Base-by-base conservation (phyloP, 371 early-diverging fungal species). In the Mucor ambiguus region DNA sequence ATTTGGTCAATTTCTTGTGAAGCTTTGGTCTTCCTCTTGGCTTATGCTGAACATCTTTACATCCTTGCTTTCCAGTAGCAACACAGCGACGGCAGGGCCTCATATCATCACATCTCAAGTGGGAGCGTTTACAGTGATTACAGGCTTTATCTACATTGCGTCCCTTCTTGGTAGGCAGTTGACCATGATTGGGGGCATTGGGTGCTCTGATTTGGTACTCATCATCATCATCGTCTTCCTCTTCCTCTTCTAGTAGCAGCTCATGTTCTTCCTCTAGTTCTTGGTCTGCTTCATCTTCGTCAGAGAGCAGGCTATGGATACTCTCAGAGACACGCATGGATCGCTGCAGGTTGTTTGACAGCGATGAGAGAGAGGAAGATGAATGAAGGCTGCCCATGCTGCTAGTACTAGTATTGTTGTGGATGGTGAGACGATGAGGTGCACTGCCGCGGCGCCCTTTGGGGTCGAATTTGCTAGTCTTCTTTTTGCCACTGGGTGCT, bases 91-190 rank as follows among this genome's bases (percentile, higher is more conserved):
- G 70, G 49, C 81, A 80, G 6, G 81, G 81, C 2, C 81, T 61
- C 64, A 73, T 71, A 29, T 80, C 73, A 41, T 80, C 81, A 52
- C 81, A 80, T 29, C 78, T 68, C 16, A 80, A 52, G 63, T 80
- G 81, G 8, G 81, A 80, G 0, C 78, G 77, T 55, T 80, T 80
- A 61, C 81, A 80, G 38, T 80, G 77, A 26, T 80, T 77, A 29
- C 81, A 80, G 9, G 81, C 81, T 48, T 76, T 77, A 55, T 80
- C 81, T 28, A 80, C 81, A 60, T 80, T 80, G 2, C 78, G 54
- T 3, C 76, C 76, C 35, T 80, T 80, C 22, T 71, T 66, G 43
- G 56, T 62, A 2, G 63, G 63, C 4, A 54, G 11, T n/a, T 62
- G 63, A 18, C 38, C 32, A 10, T 33, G 38, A 9, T 44, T 37